A percentile compares a stretch with the other conserved stretches of the same genome.
Evolutionary conservation across 495 filamentous ascomycete species (phyloP).

Genomic region (Lasiosphaeria miniovina): DNA sequence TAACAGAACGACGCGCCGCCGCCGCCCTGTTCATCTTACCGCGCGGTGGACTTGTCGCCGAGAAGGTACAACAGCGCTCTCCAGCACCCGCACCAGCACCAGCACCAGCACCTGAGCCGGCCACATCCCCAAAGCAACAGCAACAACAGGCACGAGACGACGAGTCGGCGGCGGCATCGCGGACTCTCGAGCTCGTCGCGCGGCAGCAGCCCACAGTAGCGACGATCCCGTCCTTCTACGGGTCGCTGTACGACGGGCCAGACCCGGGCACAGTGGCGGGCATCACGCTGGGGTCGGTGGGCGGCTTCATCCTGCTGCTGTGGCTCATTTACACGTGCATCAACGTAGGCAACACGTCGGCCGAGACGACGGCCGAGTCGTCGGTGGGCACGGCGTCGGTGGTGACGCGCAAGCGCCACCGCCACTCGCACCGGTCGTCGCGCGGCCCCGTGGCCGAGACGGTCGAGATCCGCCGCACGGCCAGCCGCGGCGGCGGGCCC

Average conservation of each 20-base stretch:
- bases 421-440: constrained; percentile 19
- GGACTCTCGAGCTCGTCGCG: constrained; percentile 1
- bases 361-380: constrained; percentile 15
- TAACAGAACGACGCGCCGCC: too few species aligned
- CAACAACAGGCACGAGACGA: background rate
- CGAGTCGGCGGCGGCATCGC: background rate
- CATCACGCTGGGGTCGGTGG: constrained; percentile 78
- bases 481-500: constrained; percentile 17
- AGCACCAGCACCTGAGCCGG: too few species aligned
- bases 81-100: too few species aligned
- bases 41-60: too few species aligned
- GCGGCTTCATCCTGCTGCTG: constrained; percentile 74
- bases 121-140: too few species aligned
- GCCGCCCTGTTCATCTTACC: too few species aligned
- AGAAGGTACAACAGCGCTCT: too few species aligned
- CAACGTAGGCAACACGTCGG: constrained; percentile 40
- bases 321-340: constrained; percentile 71
- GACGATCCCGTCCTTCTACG: constrained; percentile 67
- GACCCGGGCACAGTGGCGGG: constrained; percentile 72
- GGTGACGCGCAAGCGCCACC: constrained; percentile 31
- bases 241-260: constrained; percentile 55
- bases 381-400: constrained; percentile 34
- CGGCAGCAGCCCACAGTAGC: constrained; percentile 6
- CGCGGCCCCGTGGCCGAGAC: constrained; percentile 23
- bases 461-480: constrained; percentile 37